Evolutionary conservation across 2,329 filamentous ascomycete species (phyloP).

Genomic region (Colletotrichum chlorophyti): DNA sequence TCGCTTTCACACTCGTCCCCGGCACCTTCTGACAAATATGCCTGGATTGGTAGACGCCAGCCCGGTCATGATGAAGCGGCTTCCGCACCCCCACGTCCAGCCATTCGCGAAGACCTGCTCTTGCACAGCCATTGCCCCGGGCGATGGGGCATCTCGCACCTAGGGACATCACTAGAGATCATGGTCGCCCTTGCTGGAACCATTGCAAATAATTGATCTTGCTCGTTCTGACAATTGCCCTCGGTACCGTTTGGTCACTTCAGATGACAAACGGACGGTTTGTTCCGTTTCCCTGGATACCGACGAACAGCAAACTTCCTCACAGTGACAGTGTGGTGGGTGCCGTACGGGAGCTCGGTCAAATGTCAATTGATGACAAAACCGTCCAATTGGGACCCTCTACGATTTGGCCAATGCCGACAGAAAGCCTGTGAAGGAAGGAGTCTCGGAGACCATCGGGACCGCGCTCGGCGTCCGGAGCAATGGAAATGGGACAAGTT

Average conservation of each 20-base stretch:
- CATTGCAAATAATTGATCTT: too few species aligned
- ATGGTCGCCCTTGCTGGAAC: not conserved
- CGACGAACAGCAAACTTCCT: conserved; percentile 8
- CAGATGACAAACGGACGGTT: not conserved
- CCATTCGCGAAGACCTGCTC: not conserved
- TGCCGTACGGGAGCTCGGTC: not conserved
- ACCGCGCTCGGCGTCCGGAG: conserved; percentile 13
- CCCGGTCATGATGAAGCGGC: conserved; percentile 20
- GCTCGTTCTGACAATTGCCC: too few species aligned
- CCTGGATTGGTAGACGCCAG: conserved; percentile 11
- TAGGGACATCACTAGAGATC: too few species aligned
- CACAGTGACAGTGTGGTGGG: too few species aligned
- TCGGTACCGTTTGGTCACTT: too few species aligned
- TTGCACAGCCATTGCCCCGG: conserved; percentile 23
- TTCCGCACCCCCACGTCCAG: conserved; percentile 7
- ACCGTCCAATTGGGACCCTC: not conserved
- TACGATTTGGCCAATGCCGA: conserved; percentile 15
- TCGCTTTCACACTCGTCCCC: conserved; percentile 6
- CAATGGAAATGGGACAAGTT: conserved; percentile 1
- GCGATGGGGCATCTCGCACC: conserved; percentile 1
- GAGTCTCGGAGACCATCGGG: conserved; percentile 16
- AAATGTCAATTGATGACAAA: conserved; percentile 23
- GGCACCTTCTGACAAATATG: not conserved
- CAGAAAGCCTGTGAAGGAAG: not conserved
- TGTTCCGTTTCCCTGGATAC: conserved; percentile 19